Conservation (phyloP, 495 filamentous ascomycete genomes). For the Talaromyces nanjingensis region DNA sequence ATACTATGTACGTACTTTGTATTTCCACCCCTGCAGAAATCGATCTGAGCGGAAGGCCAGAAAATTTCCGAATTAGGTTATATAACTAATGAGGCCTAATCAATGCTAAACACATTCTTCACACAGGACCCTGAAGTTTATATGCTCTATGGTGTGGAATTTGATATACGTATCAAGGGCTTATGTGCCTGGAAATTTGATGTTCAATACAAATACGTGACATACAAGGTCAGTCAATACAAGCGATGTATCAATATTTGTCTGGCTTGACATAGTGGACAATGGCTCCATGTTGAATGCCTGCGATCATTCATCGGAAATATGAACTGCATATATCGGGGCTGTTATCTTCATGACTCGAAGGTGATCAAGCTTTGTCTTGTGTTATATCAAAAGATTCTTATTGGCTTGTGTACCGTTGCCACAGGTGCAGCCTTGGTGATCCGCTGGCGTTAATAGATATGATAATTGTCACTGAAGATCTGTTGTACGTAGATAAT, state of each 20-base stretch:
- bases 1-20: neutral
- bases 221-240: neutral
- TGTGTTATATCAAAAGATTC: no score
- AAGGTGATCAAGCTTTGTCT: no score
- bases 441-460: no score
- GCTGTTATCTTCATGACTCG: no score
- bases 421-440: no score
- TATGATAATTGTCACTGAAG: no score
- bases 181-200: neutral
- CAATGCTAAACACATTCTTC: neutral
- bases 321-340: no score
- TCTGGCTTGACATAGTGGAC: neutral
- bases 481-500: no score
- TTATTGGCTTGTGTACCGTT: no score
- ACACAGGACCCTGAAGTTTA: neutral
- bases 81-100: neutral
- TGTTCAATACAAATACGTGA: neutral
- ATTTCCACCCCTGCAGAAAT: no score
- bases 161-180: neutral
- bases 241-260: neutral
- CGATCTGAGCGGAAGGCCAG: no score
- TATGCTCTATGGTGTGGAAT: neutral
- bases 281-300: neutral
- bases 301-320: neutral
- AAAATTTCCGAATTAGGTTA: neutral